These are phyloP conservation scores for Tetracladium setigerum DNA, from an alignment of 495 filamentous ascomycete species.

Conservation along the genomic window DNA sequence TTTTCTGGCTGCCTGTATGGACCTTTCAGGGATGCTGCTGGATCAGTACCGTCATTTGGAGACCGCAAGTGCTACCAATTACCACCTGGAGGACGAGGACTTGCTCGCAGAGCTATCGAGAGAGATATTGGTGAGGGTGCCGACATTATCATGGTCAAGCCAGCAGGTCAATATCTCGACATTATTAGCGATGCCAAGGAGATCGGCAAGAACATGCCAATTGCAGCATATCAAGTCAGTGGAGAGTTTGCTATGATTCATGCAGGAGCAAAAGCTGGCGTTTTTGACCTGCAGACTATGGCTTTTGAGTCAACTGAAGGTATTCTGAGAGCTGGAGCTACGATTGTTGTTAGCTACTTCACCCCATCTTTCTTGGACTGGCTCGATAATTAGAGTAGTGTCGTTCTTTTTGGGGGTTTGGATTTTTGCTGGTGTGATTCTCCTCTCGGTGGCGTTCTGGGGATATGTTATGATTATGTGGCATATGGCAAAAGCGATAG, in stretches of 20 bases:
- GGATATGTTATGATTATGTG: too few relatives aligned
- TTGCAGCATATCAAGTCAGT: conserved; percentile 94
- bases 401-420: too few relatives aligned
- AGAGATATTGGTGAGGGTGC: conserved; percentile 90
- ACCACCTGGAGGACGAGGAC: conserved; percentile 83
- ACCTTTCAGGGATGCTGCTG: conserved; percentile 93
- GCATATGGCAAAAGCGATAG: too few relatives aligned
- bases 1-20: conserved; percentile 96
- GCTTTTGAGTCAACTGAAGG: conserved; percentile 90
- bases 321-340: conserved; percentile 86
- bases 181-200: conserved; percentile 96
- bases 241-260: conserved; percentile 99
- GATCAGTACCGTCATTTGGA: conserved; percentile 85
- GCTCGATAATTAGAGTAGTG: conserved; percentile 38
- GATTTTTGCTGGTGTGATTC: too few relatives aligned
- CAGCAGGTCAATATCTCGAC: conserved; percentile 86
- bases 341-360: conserved; percentile 90
- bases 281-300: conserved; percentile 96
- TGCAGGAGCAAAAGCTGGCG: conserved; percentile 88
- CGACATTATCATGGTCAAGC: conserved; percentile 99
- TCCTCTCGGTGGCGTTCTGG: too few relatives aligned
- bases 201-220: conserved; percentile 77
- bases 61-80: conserved; percentile 96
- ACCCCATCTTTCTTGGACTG: conserved; percentile 90
- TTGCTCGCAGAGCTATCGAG: conserved; percentile 83